Conservation (phyloP, 2,329 filamentous ascomycete species). For the Emydomyces testavorans region DNA sequence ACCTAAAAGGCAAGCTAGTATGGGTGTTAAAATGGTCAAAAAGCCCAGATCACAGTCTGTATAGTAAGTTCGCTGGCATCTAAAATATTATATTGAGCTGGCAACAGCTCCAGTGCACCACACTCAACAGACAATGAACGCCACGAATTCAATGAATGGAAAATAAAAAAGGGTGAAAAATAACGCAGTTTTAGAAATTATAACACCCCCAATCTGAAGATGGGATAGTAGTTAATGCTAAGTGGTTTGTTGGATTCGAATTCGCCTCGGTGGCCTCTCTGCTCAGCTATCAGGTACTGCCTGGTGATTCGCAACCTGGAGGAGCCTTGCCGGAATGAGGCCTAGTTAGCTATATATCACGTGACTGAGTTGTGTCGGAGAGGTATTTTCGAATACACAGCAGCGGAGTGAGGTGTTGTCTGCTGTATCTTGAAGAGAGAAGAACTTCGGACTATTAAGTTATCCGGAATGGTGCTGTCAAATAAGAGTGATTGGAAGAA, state of each 20-base stretch:
- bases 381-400: background rate
- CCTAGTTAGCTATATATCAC: background rate
- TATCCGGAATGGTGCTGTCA: no score
- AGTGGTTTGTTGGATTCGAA: background rate
- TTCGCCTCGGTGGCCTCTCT: conserved; percentile 7
- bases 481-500: no score
- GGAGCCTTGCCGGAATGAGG: conserved; percentile 3
- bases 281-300: background rate
- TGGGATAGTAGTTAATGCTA: background rate
- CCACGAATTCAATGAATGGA: background rate
- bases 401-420: no score
- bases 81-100: conserved; percentile 1
- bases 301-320: no score
- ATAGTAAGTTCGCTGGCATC: background rate
- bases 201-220: background rate
- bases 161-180: background rate
- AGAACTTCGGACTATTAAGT: no score
- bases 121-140: background rate
- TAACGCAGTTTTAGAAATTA: background rate
- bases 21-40: no score
- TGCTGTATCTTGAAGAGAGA: no score
- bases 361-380: background rate
- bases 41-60: no score
- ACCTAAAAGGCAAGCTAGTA: no score
- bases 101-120: conserved; percentile 2